Evolutionary conservation across 306 rosid species (phyloP).

Genomic region (Argentina anserina): DNA sequence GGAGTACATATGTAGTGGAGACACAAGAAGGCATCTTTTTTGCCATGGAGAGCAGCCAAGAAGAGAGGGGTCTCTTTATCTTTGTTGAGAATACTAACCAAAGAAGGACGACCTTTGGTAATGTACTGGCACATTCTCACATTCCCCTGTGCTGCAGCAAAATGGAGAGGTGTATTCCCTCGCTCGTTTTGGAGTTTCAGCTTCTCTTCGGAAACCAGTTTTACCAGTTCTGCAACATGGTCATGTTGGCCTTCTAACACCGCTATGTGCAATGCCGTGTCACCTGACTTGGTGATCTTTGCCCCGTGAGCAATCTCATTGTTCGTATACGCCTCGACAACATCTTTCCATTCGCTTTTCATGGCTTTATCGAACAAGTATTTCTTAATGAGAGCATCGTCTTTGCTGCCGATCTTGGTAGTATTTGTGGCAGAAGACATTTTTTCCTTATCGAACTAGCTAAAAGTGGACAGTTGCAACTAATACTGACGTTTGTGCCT

Average conservation of each 20-base stretch:
- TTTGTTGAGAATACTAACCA: constrained; percentile 28
- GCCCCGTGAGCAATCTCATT: background rate
- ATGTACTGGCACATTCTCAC: constrained; percentile 22
- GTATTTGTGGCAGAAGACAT: background rate
- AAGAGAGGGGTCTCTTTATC: constrained; percentile 54
- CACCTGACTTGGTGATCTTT: constrained; percentile 18
- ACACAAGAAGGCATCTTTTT: constrained; percentile 33
- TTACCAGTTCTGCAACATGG: background rate
- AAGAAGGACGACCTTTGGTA: fast-evolving
- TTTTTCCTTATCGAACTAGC: background rate
- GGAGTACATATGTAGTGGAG: constrained; percentile 21
- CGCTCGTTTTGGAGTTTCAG: background rate
- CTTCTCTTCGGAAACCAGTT: background rate
- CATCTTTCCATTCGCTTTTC: constrained; percentile 38
- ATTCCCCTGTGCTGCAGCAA: constrained; percentile 40
- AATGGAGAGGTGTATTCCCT: constrained; percentile 50
- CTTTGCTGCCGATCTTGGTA: background rate
- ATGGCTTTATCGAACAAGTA: constrained; percentile 12
- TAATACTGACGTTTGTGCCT: background rate
- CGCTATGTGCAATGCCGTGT: constrained; percentile 52
- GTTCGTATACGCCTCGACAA: background rate
- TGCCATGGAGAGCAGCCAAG: constrained; percentile 44
- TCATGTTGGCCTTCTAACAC: constrained; percentile 17
- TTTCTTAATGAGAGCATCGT: background rate
- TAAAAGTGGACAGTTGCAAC: background rate